Evolutionary conservation across 164 flowering plant genomes (phyloP).

Genomic region (Echeveria elegans): DNA sequence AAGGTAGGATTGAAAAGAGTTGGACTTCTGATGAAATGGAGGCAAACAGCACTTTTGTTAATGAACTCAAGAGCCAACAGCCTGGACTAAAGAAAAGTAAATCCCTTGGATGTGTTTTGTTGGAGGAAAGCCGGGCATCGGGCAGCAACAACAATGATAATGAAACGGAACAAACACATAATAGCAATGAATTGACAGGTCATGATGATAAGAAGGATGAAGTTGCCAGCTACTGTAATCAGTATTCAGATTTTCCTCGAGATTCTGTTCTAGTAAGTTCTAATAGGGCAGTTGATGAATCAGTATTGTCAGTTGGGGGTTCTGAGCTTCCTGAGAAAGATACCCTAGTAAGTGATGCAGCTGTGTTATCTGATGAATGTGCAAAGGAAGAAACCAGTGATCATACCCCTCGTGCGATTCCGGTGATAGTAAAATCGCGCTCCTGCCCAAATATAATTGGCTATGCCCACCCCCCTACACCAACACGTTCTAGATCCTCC

Average conservation of each 20-base stretch:
- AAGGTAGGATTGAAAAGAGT: constrained; percentile 18
- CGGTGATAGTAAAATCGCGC: constrained; percentile 34
- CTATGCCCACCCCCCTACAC: constrained; percentile 13
- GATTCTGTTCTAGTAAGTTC: constrained; percentile 29
- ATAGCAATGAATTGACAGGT: constrained; percentile 16
- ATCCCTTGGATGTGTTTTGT: constrained; percentile 60
- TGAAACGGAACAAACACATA: constrained; percentile 33
- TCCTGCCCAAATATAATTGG: constrained; percentile 42
- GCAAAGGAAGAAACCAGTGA: constrained; percentile 24
- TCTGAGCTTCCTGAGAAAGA: constrained; percentile 33
- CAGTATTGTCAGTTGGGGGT: constrained; percentile 50
- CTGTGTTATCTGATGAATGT: constrained; percentile 25
- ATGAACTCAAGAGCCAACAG: constrained; percentile 9
- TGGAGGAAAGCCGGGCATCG: constrained; percentile 23
- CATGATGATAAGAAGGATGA: background rate
- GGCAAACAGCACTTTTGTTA: constrained; percentile 17
- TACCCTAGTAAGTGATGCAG: constrained; percentile 23
- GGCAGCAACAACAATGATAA: constrained; percentile 19
- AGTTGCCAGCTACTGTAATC: background rate
- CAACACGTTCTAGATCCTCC: constrained; percentile 34
- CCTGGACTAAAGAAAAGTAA: constrained; percentile 35
- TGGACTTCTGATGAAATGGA: constrained; percentile 43
- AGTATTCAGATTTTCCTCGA: constrained; percentile 16
- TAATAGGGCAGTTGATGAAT: constrained; percentile 20
- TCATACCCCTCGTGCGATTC: constrained; percentile 22